A percentile compares a stretch with the other conserved stretches of the same genome.
Evolutionary conservation across 2,329 filamentous ascomycete genomes (phyloP).

Genomic region (Blastomyces silverae): DNA sequence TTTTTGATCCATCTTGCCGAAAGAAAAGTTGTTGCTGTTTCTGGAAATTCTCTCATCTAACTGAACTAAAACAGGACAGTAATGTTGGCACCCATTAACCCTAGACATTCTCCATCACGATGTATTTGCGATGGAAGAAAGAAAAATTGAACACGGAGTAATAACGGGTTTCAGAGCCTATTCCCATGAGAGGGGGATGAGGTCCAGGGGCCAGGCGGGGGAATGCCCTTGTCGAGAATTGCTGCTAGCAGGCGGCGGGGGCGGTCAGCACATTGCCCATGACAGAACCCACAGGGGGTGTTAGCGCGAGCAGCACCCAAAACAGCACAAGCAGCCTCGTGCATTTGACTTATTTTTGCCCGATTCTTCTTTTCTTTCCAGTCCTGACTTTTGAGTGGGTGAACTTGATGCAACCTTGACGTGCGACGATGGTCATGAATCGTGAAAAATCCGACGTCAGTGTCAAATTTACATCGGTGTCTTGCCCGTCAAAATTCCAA

Average conservation of each 20-base stretch:
- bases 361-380: background rate
- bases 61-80: background rate
- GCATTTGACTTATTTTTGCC: background rate
- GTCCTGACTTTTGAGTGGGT: background rate
- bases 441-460: background rate
- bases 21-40: background rate
- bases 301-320: background rate
- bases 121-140: background rate
- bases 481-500: background rate
- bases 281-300: background rate
- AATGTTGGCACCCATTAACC: background rate
- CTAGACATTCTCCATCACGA: background rate
- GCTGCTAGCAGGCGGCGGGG: background rate
- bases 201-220: background rate
- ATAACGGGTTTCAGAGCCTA: constrained; percentile 4
- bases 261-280: background rate
- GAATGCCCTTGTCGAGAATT: background rate
- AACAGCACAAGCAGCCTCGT: background rate
- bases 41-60: background rate
- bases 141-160: background rate
- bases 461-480: background rate
- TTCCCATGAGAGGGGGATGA: background rate
- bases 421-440: background rate
- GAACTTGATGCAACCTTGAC: constrained; percentile 8
- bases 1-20: background rate